These are phyloP conservation scores for Kwoniella sp. DNA, from an alignment of 768 basidiomycete species.

Conservation along the genomic window DNA sequence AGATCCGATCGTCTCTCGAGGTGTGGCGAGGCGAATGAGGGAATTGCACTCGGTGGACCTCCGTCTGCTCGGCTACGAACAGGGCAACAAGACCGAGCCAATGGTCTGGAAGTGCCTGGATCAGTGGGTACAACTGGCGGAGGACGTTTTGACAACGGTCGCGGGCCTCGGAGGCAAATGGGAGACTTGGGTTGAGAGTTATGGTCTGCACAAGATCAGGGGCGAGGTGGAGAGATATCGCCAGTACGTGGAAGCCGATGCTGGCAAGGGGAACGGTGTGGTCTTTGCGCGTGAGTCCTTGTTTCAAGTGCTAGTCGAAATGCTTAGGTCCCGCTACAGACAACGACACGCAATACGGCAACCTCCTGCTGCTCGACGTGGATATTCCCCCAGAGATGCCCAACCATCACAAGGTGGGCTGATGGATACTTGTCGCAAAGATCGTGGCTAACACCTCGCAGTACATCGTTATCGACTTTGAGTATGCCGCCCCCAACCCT, in stretches of 20 bases:
- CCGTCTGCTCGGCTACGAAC: conserved; percentile 55
- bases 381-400: conserved; percentile 55
- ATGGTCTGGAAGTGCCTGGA: conserved; percentile 43
- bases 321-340: conserved; percentile 54
- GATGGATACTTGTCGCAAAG: conserved; percentile 1
- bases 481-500: conserved; percentile 89
- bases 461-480: conserved; percentile 96
- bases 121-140: conserved; percentile 61
- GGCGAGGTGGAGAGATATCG: conserved; percentile 66
- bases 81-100: conserved; percentile 30
- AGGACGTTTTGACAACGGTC: conserved; percentile 64
- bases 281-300: conserved; percentile 51
- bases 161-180: conserved; percentile 31
- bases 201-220: conserved; percentile 65
- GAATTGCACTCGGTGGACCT: conserved; percentile 92
- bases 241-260: conserved; percentile 65
- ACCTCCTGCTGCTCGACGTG: conserved; percentile 68
- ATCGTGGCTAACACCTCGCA: conserved; percentile 51
- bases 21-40: conserved; percentile 91
- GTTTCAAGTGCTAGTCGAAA: not conserved
- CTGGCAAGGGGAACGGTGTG: conserved; percentile 60
- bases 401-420: conserved; percentile 69
- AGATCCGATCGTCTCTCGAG: conserved; percentile 67
- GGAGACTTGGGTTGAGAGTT: conserved; percentile 51
- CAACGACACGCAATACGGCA: conserved; percentile 95